These are phyloP conservation scores for Calycina marina DNA, from an alignment of 2,329 filamentous ascomycete species.

Conservation along the genomic window DNA sequence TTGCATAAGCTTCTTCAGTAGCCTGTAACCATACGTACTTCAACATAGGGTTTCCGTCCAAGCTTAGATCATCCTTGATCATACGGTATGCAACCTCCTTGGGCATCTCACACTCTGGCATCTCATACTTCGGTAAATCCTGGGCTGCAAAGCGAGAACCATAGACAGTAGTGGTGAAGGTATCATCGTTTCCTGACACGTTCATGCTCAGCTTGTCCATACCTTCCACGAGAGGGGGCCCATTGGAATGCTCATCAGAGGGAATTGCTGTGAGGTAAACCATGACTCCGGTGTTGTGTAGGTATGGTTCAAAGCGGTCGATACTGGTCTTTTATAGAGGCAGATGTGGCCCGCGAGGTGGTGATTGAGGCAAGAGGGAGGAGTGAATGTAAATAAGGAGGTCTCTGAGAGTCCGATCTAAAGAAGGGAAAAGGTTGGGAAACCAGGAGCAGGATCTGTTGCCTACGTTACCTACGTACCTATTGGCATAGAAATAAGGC, in stretches of 20 bases:
- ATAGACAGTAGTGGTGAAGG: conserved; percentile 44
- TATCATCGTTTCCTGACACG: conserved; percentile 6
- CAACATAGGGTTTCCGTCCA: conserved; percentile 84
- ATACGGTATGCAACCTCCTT: conserved; percentile 85
- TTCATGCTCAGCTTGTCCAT: conserved; percentile 32
- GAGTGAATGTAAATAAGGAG: no score
- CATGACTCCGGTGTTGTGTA: conserved; percentile 24
- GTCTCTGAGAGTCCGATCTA: no score
- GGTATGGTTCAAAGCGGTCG: no score
- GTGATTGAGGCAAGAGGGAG: no score
- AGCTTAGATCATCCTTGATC: conserved; percentile 87
- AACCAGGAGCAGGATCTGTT: no score
- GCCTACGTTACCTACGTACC: no score
- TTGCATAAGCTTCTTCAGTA: not conserved
- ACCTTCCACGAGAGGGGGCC: conserved; percentile 24
- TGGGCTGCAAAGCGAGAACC: conserved; percentile 70
- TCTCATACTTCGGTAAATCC: conserved; percentile 70
- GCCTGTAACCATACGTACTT: conserved; percentile 37
- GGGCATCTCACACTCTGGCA: conserved; percentile 85
- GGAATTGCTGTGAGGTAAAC: conserved; percentile 32
- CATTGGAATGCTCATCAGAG: conserved; percentile 8
- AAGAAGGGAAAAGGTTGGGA: no score
- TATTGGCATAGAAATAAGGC: no score
- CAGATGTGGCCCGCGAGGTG: no score
- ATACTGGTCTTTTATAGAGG: no score